Evolutionary conservation across 805 yeast genomes (phyloP), one percentile per base, ranked within the genome.

Genomic region (Lipomyces kockii): DNA sequence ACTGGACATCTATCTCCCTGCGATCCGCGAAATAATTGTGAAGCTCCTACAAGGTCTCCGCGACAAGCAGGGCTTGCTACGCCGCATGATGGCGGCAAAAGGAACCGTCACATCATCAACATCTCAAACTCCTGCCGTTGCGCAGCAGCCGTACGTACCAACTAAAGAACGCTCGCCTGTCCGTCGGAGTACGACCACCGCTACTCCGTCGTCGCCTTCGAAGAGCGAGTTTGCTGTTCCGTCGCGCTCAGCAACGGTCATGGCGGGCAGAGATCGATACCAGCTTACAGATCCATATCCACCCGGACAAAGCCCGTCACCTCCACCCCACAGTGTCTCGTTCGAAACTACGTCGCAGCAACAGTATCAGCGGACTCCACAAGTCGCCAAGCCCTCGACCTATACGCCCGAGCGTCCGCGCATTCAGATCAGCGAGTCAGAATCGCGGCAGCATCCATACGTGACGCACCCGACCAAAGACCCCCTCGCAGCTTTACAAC

Each of bases 11-110:
- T 94, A 89, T 76, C 81, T 92, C 56, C 98, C 98, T 0, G 85
- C 85, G 65, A 92, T 95, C 32, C 85, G 97, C 46, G 91, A 89
- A 71, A 91, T 94, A 46, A 91, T 95, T 60, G 94, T 92, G 20
- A 87, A 87, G 8, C 79, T 95, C 61, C 82, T 95, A 65, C 91
- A 89, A 74, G 91, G 87, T 73, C 80, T 95, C 74, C 94, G 94
- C 77, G 83, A 84, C 12, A 94, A 94, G 75, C 97, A 94, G 76
- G 82, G 84, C 0, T 80, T 83, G 51, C 86, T 87, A 0, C 81
- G 85, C 52, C 73, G 27, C 17, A 25, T 67, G 55, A 56, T 58
- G 61, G 61, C 58, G 25, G 78, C 80, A 55, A 69, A 74, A 56
- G 78, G 75, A 53, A 27, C 71, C 70, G 55, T 72, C 74, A 8